Percentiles rank a stretch among this genome's conserved stretches.
Conservation (phyloP, 2,329 filamentous ascomycete species). For the Chalaropsis ovoidea region DNA sequence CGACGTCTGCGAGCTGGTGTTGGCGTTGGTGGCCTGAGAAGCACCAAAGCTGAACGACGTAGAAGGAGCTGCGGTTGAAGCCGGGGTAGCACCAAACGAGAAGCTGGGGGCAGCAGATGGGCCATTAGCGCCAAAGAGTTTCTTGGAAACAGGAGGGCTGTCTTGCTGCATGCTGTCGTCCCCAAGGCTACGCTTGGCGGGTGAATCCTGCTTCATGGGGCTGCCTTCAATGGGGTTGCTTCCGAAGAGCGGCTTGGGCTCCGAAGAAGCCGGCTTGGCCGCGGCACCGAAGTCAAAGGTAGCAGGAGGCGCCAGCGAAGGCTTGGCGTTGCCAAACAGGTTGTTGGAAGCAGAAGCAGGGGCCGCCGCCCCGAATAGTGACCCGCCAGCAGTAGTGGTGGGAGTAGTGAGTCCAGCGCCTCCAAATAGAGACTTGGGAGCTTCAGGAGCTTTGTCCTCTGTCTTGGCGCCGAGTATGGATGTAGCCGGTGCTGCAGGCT, state of each 20-base stretch:
- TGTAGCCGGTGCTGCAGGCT: slow-evolving; percentile 20
- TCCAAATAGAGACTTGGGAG: slow-evolving; percentile 32
- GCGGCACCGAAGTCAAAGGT: slow-evolving; percentile 20
- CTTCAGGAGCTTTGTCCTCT: slow-evolving; percentile 2
- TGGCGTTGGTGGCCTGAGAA: slow-evolving; percentile 23
- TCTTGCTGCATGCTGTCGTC: slow-evolving; percentile 25
- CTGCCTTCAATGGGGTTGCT: slow-evolving; percentile 35
- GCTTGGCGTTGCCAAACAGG: slow-evolving; percentile 30
- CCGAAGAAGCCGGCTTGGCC: slow-evolving; percentile 19
- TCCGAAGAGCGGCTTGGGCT: slow-evolving; percentile 34
- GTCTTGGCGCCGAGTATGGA: slow-evolving; percentile 23
- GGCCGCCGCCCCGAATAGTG: slow-evolving; percentile 18
- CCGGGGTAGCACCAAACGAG: slow-evolving; percentile 31
- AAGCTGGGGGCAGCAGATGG: slow-evolving; percentile 29
- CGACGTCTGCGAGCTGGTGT: slow-evolving; percentile 19
- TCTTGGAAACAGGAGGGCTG: slow-evolving; percentile 27
- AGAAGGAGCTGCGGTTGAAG: slow-evolving; percentile 27
- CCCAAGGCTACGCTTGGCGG: slow-evolving; percentile 18
- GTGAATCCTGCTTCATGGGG: slow-evolving; percentile 37
- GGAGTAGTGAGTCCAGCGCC: slow-evolving; percentile 27
- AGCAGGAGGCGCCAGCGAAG: slow-evolving; percentile 20
- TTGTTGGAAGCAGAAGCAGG: slow-evolving; percentile 26
- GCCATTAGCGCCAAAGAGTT: slow-evolving; percentile 24
- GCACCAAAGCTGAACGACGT: slow-evolving; percentile 37
- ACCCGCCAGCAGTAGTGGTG: not conserved